Percentiles rank a stretch among this genome's conserved stretches.
phyloP scores from a whole-genome alignment of 306 rosid genomes.

The Cicer yamashitae region DNA sequence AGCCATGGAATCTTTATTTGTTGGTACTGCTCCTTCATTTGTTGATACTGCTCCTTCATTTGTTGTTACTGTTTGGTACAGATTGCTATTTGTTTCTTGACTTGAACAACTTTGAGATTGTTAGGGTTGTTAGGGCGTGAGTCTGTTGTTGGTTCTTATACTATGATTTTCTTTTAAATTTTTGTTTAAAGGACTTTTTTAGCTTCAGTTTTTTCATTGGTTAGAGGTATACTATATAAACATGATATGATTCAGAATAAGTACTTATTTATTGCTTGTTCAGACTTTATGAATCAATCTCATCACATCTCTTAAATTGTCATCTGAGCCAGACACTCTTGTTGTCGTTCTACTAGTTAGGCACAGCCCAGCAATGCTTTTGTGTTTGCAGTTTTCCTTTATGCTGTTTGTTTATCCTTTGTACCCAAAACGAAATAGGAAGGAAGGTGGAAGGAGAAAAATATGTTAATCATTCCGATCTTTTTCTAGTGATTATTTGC shows the following conservation, averaged over 20 bases:
- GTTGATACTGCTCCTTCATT: too few species aligned
- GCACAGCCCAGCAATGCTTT: not conserved
- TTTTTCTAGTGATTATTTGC: not conserved
- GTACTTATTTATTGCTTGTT: too few species aligned
- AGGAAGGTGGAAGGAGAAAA: constrained; percentile 1
- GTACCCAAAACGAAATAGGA: not conserved
- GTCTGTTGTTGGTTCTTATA: too few species aligned
- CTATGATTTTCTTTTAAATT: constrained; percentile 43
- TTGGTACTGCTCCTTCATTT: too few species aligned
- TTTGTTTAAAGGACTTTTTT: constrained; percentile 37
- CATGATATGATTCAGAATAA: too few species aligned
- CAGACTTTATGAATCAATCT: too few species aligned
- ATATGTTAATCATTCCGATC: not conserved
- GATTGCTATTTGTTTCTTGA: not conserved
- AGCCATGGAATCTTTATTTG: too few species aligned
- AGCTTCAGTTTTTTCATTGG: not conserved
- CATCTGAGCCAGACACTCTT: not conserved
- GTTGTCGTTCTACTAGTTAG: not conserved
- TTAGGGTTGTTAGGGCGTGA: too few species aligned
- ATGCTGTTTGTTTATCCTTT: not conserved
- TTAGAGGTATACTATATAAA: too few species aligned
- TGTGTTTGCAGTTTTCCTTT: not conserved
- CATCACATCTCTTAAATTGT: not conserved
- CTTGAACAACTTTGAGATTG: constrained; percentile 40
- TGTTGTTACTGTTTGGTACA: too few species aligned